Evolutionary conservation across 2,329 filamentous ascomycete genomes (phyloP).

Genomic region (Blastomyces gilchristii): DNA sequence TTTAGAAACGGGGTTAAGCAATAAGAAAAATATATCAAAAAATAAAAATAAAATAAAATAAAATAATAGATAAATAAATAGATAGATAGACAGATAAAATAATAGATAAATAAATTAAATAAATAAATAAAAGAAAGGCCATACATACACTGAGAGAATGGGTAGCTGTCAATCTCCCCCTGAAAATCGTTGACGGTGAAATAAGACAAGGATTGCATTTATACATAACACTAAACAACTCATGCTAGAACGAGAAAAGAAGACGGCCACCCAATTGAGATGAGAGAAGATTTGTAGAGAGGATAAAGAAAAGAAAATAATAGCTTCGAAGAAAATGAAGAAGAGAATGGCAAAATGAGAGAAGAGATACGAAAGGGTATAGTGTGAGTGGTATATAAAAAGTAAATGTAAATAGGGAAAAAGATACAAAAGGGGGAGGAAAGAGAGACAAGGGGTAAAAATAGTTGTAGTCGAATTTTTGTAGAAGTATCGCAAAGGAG

Average conservation of each 20-base stretch:
- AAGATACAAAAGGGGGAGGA: constrained; percentile 5
- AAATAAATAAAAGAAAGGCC: no score
- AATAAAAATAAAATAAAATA: no score
- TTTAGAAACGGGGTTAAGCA: no score
- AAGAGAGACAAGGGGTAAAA: constrained; percentile 7
- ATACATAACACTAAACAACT: constrained; percentile 12
- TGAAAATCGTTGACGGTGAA: no score
- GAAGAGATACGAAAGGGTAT: constrained; percentile 1
- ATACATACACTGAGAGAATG: no score
- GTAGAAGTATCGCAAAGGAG: background rate
- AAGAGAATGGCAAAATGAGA: constrained; percentile 2
- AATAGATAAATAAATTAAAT: no score
- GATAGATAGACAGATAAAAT: no score
- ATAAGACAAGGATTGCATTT: constrained; percentile 4
- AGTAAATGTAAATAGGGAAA: background rate
- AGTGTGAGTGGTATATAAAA: background rate
- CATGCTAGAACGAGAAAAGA: constrained; percentile 6
- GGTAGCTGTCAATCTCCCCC: no score
- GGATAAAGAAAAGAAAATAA: constrained; percentile 2
- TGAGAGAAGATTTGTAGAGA: constrained; percentile 14
- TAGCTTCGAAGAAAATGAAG: background rate
- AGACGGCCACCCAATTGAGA: background rate
- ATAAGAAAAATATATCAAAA: no score
- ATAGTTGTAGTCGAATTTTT: background rate
- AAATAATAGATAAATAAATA: no score